A percentile compares a stretch with the other conserved stretches of the same genome.
Evolutionary conservation across 2,329 filamentous ascomycete genomes (phyloP).

Genomic region (Xylaria sp.): DNA sequence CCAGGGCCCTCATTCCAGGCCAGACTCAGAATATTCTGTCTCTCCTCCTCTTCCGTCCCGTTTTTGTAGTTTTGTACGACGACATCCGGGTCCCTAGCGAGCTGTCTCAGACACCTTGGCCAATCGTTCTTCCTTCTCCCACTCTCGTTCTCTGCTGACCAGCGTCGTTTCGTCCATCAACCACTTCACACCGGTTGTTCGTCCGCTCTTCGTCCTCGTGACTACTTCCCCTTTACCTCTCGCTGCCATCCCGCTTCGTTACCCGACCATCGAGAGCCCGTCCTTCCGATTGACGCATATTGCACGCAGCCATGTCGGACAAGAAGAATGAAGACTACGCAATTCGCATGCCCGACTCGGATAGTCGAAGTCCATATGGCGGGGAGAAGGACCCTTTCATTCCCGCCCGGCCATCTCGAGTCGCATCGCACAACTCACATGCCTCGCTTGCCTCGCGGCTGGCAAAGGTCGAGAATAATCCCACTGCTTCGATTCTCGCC

Average conservation of each 20-base stretch:
- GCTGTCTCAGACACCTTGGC: constrained; percentile 30
- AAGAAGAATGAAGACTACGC: constrained; percentile 88
- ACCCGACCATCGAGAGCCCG: constrained; percentile 8
- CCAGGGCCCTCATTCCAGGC: constrained; percentile 10
- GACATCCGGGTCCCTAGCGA: constrained; percentile 15
- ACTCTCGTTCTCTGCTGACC: constrained; percentile 25
- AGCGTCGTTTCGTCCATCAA: constrained; percentile 17
- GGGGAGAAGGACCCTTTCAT: constrained; percentile 66
- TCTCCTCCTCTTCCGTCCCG: constrained; percentile 1
- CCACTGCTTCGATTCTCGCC: constrained; percentile 81
- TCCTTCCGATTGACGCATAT: constrained; percentile 18
- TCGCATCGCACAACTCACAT: constrained; percentile 54
- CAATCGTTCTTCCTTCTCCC: constrained; percentile 20
- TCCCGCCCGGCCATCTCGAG: constrained; percentile 51
- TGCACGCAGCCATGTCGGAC: constrained; percentile 74
- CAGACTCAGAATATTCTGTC: not conserved
- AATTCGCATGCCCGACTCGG: constrained; percentile 74
- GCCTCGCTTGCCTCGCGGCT: constrained; percentile 51
- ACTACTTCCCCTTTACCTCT: constrained; percentile 23
- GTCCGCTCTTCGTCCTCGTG: constrained; percentile 17
- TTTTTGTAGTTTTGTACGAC: constrained; percentile 26
- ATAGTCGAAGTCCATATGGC: constrained; percentile 58
- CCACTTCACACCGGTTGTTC: constrained; percentile 9
- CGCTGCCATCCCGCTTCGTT: constrained; percentile 17
- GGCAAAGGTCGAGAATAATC: constrained; percentile 75